phyloP scores from a whole-genome alignment of 1,284 basidiomycete species.

The Mycena sp. region DNA sequence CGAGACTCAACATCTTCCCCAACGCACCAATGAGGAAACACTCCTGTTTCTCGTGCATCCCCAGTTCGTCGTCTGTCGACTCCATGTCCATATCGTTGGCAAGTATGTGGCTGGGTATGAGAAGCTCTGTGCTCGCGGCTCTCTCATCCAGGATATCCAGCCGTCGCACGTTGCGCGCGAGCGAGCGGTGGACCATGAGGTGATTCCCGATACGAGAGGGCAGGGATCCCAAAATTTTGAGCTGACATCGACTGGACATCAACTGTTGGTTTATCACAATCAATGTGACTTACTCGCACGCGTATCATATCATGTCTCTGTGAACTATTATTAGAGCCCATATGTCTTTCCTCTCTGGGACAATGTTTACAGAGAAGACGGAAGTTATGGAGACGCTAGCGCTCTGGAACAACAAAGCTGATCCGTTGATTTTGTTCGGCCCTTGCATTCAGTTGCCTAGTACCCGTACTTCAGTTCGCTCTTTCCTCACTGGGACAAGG shows the following conservation, averaged over 20 bases:
- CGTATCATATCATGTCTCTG: no score
- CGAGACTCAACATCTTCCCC: constrained; percentile 58
- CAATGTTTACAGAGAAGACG: no score
- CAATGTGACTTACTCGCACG: no score
- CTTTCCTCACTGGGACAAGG: background rate
- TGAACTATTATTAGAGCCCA: no score
- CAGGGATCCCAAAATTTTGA: constrained; percentile 59
- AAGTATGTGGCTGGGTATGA: constrained; percentile 56
- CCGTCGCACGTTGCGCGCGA: constrained; percentile 66
- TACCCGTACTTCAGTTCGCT: no score
- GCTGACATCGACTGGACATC: no score
- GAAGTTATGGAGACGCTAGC: no score
- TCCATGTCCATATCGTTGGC: constrained; percentile 65
- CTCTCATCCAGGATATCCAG: constrained; percentile 70
- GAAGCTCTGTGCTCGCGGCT: constrained; percentile 43
- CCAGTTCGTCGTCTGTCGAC: constrained; percentile 64
- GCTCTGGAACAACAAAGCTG: no score
- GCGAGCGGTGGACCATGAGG: constrained; percentile 58
- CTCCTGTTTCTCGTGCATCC: constrained; percentile 65
- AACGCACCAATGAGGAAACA: constrained; percentile 59
- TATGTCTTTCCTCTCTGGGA: no score
- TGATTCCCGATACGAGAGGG: constrained; percentile 69
- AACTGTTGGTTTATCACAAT: no score
- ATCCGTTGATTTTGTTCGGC: no score
- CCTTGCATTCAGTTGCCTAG: no score